Base-by-base conservation (phyloP, 257 asterid species). In the Plantago ovata region DNA sequence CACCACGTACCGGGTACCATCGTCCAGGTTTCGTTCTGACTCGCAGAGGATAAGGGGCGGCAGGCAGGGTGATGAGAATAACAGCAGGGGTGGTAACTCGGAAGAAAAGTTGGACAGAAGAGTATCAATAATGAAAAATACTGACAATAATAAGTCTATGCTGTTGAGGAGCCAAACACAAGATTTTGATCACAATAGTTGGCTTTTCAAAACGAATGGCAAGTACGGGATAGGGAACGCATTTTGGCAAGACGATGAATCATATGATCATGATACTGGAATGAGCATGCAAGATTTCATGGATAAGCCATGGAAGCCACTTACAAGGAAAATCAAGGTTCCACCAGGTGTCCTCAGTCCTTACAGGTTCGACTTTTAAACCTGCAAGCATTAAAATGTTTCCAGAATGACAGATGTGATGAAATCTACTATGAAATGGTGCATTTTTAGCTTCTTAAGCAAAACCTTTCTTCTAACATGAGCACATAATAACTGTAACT, bases 301-400 rank as follows among this genome's bases (percentile, higher is more conserved):
- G 84, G 95, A 92, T 71, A 92, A 89, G 71, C 98, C 98, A 0
- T 92, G 98, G 98, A 92, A 92, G 67, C 98, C 98, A 0, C 89
- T 92, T 16, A 92, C 98, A 0, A 67, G 98, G 53, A 92, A 92
- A 78, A 40, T 86, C 20, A 61, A 70, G 23, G 71, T 86, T 66
- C 93, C 98, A 0, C 66, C 89, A 6, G 87, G 64, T 36, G 56
- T 92, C 52, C 80, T 92, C 60, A 88, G 97, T 71, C 98, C 98
- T 52, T 92, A 92, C 85, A 88, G 96, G 98, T 71, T 3, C 22
- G 23, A 18, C 53, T n/a, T n/a, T n/a, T n/a, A n/a, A n/a, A n/a
- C n/a, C n/a, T n/a, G n/a, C n/a, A n/a, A n/a, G n/a, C n/a, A n/a
- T n/a, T 28, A 28, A 28, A 28, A 28, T 28, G 36, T 28, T 28